Percentiles rank a stretch among this genome's conserved stretches.
These are phyloP conservation scores for Lactarius trivialis DNA, from an alignment of 768 basidiomycete species.

Conservation along the genomic window DNA sequence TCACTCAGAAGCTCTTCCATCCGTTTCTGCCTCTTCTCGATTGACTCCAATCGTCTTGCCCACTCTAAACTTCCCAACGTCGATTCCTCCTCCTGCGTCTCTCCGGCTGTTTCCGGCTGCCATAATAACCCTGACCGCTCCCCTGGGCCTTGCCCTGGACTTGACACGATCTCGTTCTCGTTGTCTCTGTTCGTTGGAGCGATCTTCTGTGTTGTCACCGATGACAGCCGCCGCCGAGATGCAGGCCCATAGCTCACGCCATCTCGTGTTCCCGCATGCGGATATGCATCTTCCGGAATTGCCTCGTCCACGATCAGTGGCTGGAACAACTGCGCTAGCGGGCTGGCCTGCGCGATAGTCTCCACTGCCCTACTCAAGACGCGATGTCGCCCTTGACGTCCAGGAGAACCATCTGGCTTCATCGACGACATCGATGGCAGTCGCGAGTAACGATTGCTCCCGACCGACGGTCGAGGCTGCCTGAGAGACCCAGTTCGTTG, in stretches of 20 bases:
- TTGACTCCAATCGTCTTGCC: conserved; percentile 33
- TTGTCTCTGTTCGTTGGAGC: conserved; percentile 11
- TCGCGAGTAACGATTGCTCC: conserved; percentile 3
- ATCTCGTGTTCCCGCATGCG: conserved; percentile 15
- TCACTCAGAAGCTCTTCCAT: conserved; percentile 40
- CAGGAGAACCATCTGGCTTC: conserved; percentile 9
- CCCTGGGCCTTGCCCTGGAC: conserved; percentile 30
- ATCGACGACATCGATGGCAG: conserved; percentile 9
- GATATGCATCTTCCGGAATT: conserved; percentile 30
- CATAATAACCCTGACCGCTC: conserved; percentile 8
- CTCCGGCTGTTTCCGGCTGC: conserved; percentile 16
- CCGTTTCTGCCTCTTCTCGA: conserved; percentile 42
- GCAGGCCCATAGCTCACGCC: conserved; percentile 36
- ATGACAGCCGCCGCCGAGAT: conserved; percentile 35
- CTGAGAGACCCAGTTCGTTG: conserved; percentile 30
- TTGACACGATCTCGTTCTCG: conserved; percentile 25
- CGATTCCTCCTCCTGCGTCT: conserved; percentile 29
- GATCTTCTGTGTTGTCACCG: conserved; percentile 26
- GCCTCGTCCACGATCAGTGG: conserved; percentile 54
- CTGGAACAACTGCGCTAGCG: conserved; percentile 70
- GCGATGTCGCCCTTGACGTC: conserved; percentile 31
- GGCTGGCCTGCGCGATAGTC: conserved; percentile 42
- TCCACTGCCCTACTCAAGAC: conserved; percentile 36
- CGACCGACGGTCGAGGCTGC: conserved; percentile 11
- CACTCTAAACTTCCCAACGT: conserved; percentile 29